Percentiles rank a stretch among this genome's conserved stretches.
These are phyloP conservation scores for Cicer yamashitae DNA, from an alignment of 306 rosid species.

Conservation along the genomic window DNA sequence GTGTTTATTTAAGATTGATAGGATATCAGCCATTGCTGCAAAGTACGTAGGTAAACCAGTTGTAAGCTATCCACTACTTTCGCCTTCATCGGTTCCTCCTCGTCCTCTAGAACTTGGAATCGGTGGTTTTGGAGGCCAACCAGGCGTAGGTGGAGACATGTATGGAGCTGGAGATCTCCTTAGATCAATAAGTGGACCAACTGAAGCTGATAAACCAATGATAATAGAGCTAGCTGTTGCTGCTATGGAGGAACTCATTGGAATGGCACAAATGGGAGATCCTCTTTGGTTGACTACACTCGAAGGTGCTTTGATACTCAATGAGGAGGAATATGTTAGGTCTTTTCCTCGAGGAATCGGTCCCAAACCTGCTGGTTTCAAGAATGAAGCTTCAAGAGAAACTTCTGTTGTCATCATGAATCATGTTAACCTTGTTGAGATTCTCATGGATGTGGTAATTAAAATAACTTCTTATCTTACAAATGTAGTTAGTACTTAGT, in stretches of 20 bases:
- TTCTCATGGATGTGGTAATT: slow-evolving; percentile 86
- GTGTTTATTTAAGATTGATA: slow-evolving; percentile 64
- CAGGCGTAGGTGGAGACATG: slow-evolving; percentile 69
- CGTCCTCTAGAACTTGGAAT: slow-evolving; percentile 78
- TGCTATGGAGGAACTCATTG: slow-evolving; percentile 88
- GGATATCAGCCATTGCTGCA: slow-evolving; percentile 91
- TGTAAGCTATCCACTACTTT: slow-evolving; percentile 76
- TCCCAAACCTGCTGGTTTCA: slow-evolving; percentile 78
- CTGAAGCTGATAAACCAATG: slow-evolving; percentile 84
- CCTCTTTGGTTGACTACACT: slow-evolving; percentile 86
- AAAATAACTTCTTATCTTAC: neutral
- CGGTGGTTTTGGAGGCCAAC: slow-evolving; percentile 65
- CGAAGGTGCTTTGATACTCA: slow-evolving; percentile 68
- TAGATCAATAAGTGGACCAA: slow-evolving; percentile 69
- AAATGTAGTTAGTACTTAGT: neutral
- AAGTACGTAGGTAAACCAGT: slow-evolving; percentile 93
- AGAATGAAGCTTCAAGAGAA: slow-evolving; percentile 87
- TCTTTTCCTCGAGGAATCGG: slow-evolving; percentile 87
- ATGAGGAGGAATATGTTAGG: slow-evolving; percentile 81
- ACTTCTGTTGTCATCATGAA: slow-evolving; percentile 89
- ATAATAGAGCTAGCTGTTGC: slow-evolving; percentile 93
- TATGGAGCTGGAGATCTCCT: slow-evolving; percentile 82
- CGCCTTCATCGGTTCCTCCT: slow-evolving; percentile 67
- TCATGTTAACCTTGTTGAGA: slow-evolving; percentile 86
- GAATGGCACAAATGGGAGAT: slow-evolving; percentile 93